These are phyloP conservation scores for Xylariaceae sp. DNA, from an alignment of 2,329 filamentous ascomycete species.

Conservation along the genomic window DNA sequence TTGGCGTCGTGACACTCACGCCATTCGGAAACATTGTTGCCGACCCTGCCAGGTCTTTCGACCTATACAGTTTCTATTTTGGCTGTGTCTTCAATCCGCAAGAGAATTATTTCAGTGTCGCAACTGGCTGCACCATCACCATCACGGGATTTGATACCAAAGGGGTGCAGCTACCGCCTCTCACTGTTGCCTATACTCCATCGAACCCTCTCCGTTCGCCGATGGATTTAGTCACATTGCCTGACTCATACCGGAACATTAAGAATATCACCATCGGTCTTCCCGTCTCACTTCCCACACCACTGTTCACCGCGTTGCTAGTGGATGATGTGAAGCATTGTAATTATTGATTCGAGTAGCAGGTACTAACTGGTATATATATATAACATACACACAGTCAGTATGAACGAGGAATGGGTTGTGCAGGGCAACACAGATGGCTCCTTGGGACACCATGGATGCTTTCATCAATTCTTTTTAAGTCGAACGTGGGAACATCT, in stretches of 20 bases:
- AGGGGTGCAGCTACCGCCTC: background rate
- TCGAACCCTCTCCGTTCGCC: background rate
- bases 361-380: too few species aligned
- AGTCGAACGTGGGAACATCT: too few species aligned
- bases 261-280: conserved; percentile 1
- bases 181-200: background rate
- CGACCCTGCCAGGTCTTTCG: background rate
- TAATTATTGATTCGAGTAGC: background rate
- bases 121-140: background rate
- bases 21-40: background rate
- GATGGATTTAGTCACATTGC: background rate
- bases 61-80: conserved; percentile 1
- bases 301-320: background rate
- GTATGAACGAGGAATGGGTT: too few species aligned
- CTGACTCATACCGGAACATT: background rate
- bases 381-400: too few species aligned
- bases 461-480: too few species aligned
- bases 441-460: too few species aligned
- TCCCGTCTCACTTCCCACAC: background rate
- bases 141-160: background rate
- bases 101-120: background rate
- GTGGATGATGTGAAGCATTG: background rate
- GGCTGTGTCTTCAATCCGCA: background rate
- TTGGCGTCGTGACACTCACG: background rate
- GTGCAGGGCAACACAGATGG: too few species aligned